Percentiles rank a stretch among this genome's conserved stretches.
Conservation (phyloP, 495 filamentous ascomycete species). For the Aspergillus haitiensis region DNA sequence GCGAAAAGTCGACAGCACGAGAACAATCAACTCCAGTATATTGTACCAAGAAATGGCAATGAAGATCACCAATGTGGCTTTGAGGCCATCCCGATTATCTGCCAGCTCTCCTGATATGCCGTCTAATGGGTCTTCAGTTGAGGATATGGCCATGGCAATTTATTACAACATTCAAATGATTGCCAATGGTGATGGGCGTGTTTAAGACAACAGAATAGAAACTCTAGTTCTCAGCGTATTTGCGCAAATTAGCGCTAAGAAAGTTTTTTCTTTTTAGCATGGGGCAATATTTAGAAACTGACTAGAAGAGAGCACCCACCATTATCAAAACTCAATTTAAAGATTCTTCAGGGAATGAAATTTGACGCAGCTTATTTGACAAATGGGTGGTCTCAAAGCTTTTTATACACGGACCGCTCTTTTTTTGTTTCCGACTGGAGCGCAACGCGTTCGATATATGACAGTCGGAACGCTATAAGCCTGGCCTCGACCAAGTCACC, state of each 20-base stretch:
- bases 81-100: slow-evolving; percentile 26
- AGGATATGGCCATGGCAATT: slow-evolving; percentile 11
- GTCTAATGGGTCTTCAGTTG: slow-evolving; percentile 31
- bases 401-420: slow-evolving; percentile 8
- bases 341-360: not conserved
- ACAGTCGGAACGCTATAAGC: not conserved
- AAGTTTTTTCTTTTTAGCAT: slow-evolving; percentile 1
- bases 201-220: not conserved
- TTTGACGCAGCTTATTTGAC: not conserved
- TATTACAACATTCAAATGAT: not conserved
- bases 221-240: not conserved
- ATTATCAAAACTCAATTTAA: slow-evolving; percentile 5
- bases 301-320: slow-evolving; percentile 11
- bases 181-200: not conserved
- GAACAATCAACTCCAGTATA: slow-evolving; percentile 48
- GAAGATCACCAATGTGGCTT: slow-evolving; percentile 45
- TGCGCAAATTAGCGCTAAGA: not conserved
- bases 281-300: slow-evolving; percentile 9
- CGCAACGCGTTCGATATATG: not conserved
- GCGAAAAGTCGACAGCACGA: slow-evolving; percentile 53
- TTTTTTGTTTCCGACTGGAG: not conserved
- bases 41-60: slow-evolving; percentile 54
- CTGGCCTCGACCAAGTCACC: slow-evolving; percentile 1
- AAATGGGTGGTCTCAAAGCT: slow-evolving; percentile 1
- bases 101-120: slow-evolving; percentile 42